A percentile compares a stretch with the other conserved stretches of the same genome.
phyloP scores from a whole-genome alignment of 176 grass and related monocot genomes.

The Lolium rigidum region DNA sequence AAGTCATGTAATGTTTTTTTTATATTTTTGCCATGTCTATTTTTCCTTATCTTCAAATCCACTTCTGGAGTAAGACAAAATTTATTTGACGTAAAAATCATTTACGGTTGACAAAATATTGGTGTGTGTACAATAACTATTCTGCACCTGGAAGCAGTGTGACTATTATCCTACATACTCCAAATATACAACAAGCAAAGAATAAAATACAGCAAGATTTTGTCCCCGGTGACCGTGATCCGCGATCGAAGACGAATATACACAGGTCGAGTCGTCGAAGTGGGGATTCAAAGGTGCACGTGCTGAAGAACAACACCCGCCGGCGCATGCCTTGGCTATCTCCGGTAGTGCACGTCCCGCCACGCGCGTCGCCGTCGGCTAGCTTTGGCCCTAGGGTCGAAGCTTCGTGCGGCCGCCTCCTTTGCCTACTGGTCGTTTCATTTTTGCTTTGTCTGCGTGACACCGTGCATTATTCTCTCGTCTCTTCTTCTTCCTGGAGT shows the following conservation, averaged over 20 bases:
- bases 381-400: neutral
- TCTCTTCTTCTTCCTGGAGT: neutral
- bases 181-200: neutral
- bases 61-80: no score
- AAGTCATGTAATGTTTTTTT: no score
- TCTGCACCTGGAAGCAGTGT: no score
- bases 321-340: neutral
- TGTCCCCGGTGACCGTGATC: neutral
- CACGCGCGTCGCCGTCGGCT: slow-evolving; percentile 42
- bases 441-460: neutral
- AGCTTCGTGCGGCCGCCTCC: slow-evolving; percentile 28
- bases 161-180: no score
- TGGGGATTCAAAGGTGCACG: slow-evolving; percentile 30
- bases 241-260: neutral
- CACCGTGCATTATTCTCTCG: neutral
- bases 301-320: neutral
- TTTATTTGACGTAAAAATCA: no score
- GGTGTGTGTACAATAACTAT: no score
- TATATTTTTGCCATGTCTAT: no score
- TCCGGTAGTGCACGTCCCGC: neutral
- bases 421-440: neutral
- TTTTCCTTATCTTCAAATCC: no score
- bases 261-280: neutral
- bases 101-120: no score
- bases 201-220: neutral